A percentile compares a stretch with the other conserved stretches of the same genome.
Evolutionary conservation across 2,329 filamentous ascomycete species (phyloP).

Genomic region (Penicillium sp.): DNA sequence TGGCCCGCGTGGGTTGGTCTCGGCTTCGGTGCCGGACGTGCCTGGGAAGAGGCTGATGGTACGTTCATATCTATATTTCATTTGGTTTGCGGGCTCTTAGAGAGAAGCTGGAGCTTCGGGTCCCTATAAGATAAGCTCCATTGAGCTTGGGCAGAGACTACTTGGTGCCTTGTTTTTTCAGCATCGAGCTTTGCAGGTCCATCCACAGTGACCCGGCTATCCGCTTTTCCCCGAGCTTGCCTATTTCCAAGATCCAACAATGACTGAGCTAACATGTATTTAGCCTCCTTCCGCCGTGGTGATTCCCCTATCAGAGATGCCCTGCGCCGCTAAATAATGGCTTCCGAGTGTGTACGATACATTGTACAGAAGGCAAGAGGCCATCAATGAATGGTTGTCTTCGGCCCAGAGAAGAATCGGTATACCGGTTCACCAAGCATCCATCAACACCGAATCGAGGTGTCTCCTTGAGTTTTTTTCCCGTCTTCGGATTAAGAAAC

Average conservation of each 20-base stretch:
- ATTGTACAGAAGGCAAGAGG: slow-evolving; percentile 34
- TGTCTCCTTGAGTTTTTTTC: slow-evolving; percentile 2
- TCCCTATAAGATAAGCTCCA: background rate
- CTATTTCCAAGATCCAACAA: background rate
- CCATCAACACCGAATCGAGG: background rate
- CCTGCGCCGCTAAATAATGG: slow-evolving; percentile 33
- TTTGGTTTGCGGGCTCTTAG: background rate
- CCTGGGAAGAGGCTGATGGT: slow-evolving; percentile 97
- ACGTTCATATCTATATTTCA: slow-evolving; percentile 38
- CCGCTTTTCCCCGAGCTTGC: slow-evolving; percentile 6
- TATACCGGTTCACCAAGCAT: slow-evolving; percentile 7
- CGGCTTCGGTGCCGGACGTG: slow-evolving; percentile 91
- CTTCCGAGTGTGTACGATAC: slow-evolving; percentile 35
- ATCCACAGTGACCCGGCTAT: background rate
- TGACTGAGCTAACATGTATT: slow-evolving; percentile 12
- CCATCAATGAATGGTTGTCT: slow-evolving; percentile 8
- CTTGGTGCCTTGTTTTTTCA: background rate
- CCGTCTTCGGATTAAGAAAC: background rate
- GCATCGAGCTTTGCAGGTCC: background rate
- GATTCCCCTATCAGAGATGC: slow-evolving; percentile 41
- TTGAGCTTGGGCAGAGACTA: background rate
- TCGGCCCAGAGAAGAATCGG: slow-evolving; percentile 11
- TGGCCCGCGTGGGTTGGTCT: slow-evolving; percentile 96
- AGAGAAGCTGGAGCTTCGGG: background rate
- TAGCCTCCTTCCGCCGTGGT: slow-evolving; percentile 46